Conservation (phyloP, 768 basidiomycete genomes). For the Mycena latifolia region DNA sequence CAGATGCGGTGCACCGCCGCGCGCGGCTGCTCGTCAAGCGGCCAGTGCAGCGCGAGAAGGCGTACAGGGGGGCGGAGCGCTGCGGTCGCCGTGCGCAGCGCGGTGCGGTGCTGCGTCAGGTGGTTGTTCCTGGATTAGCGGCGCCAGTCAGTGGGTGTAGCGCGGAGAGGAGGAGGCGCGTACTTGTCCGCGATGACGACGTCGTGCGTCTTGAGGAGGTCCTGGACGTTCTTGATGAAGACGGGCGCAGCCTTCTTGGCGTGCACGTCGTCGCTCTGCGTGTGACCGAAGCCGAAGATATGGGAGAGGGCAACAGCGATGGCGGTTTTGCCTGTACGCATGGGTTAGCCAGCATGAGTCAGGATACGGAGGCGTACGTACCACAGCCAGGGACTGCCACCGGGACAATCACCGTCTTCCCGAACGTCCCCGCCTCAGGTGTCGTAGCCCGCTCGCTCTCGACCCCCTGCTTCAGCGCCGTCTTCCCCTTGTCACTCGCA, state of each 20-base stretch:
- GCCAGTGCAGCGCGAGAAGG: slow-evolving; percentile 88
- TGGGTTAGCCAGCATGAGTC: background rate
- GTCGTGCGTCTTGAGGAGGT: slow-evolving; percentile 69
- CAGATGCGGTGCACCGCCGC: slow-evolving; percentile 82
- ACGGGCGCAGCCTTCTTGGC: slow-evolving; percentile 77
- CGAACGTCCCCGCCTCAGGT: slow-evolving; percentile 43
- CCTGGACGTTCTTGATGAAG: slow-evolving; percentile 80
- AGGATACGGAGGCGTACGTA: slow-evolving; percentile 51
- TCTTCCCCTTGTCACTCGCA: slow-evolving; percentile 60
- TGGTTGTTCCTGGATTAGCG: slow-evolving; percentile 93
- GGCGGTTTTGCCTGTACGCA: slow-evolving; percentile 85
- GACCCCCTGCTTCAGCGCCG: slow-evolving; percentile 34
- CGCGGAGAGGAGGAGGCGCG: slow-evolving; percentile 38
- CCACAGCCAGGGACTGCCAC: slow-evolving; percentile 96
- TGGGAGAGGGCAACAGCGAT: slow-evolving; percentile 82
- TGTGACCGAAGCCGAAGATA: slow-evolving; percentile 91
- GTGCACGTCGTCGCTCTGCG: slow-evolving; percentile 91
- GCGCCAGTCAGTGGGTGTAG: background rate
- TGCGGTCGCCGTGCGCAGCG: slow-evolving; percentile 70
- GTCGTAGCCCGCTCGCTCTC: slow-evolving; percentile 34
- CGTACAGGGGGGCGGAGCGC: slow-evolving; percentile 67
- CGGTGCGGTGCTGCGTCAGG: slow-evolving; percentile 77
- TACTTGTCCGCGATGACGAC: slow-evolving; percentile 96
- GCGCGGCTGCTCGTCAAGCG: slow-evolving; percentile 60
- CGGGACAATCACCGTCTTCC: slow-evolving; percentile 89